phyloP scores from a whole-genome alignment of 1,284 basidiomycete genomes.

The Trichosporon ovoides region DNA sequence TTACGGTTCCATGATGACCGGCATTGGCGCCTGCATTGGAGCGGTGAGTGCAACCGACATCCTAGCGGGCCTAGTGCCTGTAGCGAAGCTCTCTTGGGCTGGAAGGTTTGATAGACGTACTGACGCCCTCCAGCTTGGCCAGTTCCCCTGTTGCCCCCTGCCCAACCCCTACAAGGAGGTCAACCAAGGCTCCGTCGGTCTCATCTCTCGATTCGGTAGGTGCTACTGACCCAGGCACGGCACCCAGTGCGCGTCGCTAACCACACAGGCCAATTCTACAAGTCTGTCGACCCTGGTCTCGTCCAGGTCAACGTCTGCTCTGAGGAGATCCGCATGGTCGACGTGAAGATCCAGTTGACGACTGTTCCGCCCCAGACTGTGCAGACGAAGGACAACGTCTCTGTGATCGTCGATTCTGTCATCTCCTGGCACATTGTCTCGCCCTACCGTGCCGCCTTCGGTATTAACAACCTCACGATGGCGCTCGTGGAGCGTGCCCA shows the following conservation, averaged over 20 bases:
- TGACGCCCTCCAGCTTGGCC: conserved; percentile 53
- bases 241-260: background rate
- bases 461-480: conserved; percentile 78
- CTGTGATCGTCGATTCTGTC: conserved; percentile 57
- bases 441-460: conserved; percentile 83
- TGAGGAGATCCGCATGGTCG: conserved; percentile 69
- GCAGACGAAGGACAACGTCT: conserved; percentile 65
- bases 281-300: conserved; percentile 83
- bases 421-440: conserved; percentile 76
- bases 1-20: conserved; percentile 75
- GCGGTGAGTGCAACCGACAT: conserved; percentile 29
- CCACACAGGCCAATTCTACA: conserved; percentile 48
- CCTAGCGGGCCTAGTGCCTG: too few relatives aligned
- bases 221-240: conserved; percentile 59
- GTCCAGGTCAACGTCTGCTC: conserved; percentile 90
- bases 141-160: conserved; percentile 76
- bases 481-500: conserved; percentile 90
- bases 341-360: conserved; percentile 91
- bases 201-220: conserved; percentile 85
- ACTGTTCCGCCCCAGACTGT: conserved; percentile 77
- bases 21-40: conserved; percentile 47
- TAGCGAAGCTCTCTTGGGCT: too few relatives aligned
- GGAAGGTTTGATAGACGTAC: background rate
- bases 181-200: conserved; percentile 73
- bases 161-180: conserved; percentile 54